phyloP scores from a whole-genome alignment of 2,329 filamentous ascomycete species.

The Phoma sp. region DNA sequence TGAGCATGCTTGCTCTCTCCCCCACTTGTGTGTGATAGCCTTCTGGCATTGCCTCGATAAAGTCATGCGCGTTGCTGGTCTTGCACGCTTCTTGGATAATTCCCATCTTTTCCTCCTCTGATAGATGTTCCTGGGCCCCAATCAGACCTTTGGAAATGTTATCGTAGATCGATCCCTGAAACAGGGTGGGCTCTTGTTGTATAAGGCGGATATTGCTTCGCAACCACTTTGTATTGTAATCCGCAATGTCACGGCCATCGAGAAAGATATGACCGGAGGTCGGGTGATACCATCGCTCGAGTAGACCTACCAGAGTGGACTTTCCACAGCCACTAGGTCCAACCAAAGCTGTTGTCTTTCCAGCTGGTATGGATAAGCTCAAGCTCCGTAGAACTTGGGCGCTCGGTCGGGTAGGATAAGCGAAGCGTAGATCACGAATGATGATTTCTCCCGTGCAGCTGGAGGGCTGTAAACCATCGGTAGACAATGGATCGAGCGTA shows the following conservation, averaged over 20 bases:
- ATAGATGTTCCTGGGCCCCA: slow-evolving; percentile 62
- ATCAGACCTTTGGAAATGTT: slow-evolving; percentile 86
- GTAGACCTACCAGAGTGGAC: slow-evolving; percentile 83
- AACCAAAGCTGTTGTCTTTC: slow-evolving; percentile 73
- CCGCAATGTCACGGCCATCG: slow-evolving; percentile 66
- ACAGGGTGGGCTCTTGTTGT: slow-evolving; percentile 88
- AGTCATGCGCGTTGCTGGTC: slow-evolving; percentile 88
- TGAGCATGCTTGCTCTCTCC: slow-evolving; percentile 61
- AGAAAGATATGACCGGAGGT: slow-evolving; percentile 43
- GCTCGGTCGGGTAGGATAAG: slow-evolving; percentile 87
- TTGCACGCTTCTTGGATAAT: slow-evolving; percentile 9
- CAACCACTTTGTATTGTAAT: slow-evolving; percentile 84
- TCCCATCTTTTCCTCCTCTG: slow-evolving; percentile 2
- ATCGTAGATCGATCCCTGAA: slow-evolving; percentile 82
- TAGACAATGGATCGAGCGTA: slow-evolving; percentile 65
- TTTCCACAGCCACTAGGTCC: slow-evolving; percentile 81
- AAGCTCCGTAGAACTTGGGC: slow-evolving; percentile 60
- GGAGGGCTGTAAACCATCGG: slow-evolving; percentile 2
- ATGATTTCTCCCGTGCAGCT: slow-evolving; percentile 81
- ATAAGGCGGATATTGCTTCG: slow-evolving; percentile 90
- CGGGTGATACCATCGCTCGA: slow-evolving; percentile 88
- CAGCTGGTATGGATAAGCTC: slow-evolving; percentile 57
- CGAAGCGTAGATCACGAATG: slow-evolving; percentile 91
- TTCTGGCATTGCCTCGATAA: slow-evolving; percentile 68
- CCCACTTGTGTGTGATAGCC: slow-evolving; percentile 92